Base-by-base conservation (phyloP, 768 basidiomycete species). In the Russula sp. region DNA sequence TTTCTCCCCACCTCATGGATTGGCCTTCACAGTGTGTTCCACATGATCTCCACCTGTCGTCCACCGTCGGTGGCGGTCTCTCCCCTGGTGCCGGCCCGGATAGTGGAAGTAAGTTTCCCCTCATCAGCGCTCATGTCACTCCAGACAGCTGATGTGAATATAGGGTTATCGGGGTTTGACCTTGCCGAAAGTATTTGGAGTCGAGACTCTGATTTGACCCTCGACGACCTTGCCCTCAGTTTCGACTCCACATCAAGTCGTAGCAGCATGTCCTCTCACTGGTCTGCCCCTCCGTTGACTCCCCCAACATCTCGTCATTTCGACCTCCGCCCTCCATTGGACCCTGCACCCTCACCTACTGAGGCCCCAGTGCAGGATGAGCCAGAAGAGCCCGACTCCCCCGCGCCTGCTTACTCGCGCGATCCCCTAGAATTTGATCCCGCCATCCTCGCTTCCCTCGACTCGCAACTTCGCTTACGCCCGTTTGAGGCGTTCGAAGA, bases 151-250 rank as follows among this genome's bases (percentile, higher is more conserved):
- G 38, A 65, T 30, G 5, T 18, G n/a, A 30, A 2, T 30, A 30
- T 14, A 67, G 66, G 58, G 14, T 24, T 65, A 51, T 64, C 57
- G 36, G 66, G 57, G 24, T 65, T 67, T 30, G 64, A 65, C 46
- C 63, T 67, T 46, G 63, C 66, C 48, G 66, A 67, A 36, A 67
- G 66, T 55, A 65, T 67, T 30, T 67, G 66, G 66, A 67, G 66
- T 26, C 58, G 36, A 11, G 58, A 60, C 20, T 67, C 66, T 2
- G 66, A 67, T 36, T 34, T 67, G 46, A 67, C 66, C 1, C 63
- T 67, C 26, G 57, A 67, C n/a, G 66, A 67, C 22, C 38, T 67
- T 24, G 53, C 63, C 11, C 63, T 67, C 63, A 28, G 65, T 20
- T 67, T 64, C 3, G 65, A 66, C 14, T 57, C 64, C 11, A 26